Evolutionary conservation across 164 flowering plant species (phyloP), one percentile per base, ranked within the genome.

Genomic region (Vitis amurensis): DNA sequence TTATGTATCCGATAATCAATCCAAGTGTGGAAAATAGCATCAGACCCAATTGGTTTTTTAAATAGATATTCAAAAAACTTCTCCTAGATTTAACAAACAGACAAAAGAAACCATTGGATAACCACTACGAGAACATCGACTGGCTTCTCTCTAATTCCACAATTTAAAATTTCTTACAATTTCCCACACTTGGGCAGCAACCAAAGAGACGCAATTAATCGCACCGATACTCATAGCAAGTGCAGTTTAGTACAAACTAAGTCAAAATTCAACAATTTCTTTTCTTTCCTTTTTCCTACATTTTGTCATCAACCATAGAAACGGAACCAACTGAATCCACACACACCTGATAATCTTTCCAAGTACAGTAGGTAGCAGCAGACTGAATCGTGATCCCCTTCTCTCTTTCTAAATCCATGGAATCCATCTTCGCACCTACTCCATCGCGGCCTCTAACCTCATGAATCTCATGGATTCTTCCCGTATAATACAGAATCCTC

Each of bases 351-450:
- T 87, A 93, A 67, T 64, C 95, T 2, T 89, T 91, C 99, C 99
- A 95, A 60, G 91, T 84, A 74, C 99, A 95, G 77, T 91, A 93
- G 63, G 99, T 95, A 47, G 99, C 99, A 49, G 99, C 99, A 16
- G 98, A 93, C 73, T 95, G 98, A 64, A 95, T 95, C 0, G 99
- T 91, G 63, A 95, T 95, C 72, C 99, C 98, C 58, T 95, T 95
- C 84, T 95, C 98, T 53, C 99, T 79, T 78, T 93, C 99, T 78
- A 95, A 88, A 76, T 95, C 99, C 99, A 95, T 95, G 61, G 98
- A 93, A 73, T 95, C 99, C 99, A 95, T 95, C 86, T 95, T 95
- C 8, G 99, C 99, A 0, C 98, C 99, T 13, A 93, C 97, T 0
- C 98, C 99, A 64, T 95, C 99, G 62, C 85, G 83, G 16, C 99